phyloP scores from a whole-genome alignment of 1,284 basidiomycete genomes.

The Apiotrichum montevideense region DNA sequence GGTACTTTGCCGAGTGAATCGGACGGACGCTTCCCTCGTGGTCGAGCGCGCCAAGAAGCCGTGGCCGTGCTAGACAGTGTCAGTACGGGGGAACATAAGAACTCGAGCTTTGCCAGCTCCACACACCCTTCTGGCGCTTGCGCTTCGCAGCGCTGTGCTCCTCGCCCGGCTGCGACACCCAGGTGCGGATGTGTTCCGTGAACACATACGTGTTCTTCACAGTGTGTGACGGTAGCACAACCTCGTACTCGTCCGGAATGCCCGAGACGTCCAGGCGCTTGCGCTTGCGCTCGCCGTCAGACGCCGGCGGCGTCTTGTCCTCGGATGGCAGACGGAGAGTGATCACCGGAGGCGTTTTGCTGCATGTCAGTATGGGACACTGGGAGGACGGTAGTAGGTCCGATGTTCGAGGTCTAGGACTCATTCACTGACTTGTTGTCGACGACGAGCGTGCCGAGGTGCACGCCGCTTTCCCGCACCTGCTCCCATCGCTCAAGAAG shows the following conservation, averaged over 20 bases:
- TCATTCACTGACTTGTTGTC: slow-evolving; percentile 44
- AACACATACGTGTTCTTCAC: slow-evolving; percentile 41
- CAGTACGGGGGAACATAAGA: neutral
- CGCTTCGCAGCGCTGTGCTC: slow-evolving; percentile 15
- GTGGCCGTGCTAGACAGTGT: slow-evolving; percentile 22
- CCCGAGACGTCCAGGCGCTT: slow-evolving; percentile 23
- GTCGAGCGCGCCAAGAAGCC: slow-evolving; percentile 32
- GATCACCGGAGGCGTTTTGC: slow-evolving; percentile 7
- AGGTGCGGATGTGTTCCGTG: slow-evolving; percentile 28
- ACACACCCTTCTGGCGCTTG: slow-evolving; percentile 36
- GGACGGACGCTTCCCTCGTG: slow-evolving; percentile 43
- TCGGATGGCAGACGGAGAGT: slow-evolving; percentile 17
- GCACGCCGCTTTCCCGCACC: slow-evolving; percentile 47
- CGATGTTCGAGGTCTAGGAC: neutral
- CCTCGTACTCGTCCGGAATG: slow-evolving; percentile 37
- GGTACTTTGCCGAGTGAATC: slow-evolving; percentile 44
- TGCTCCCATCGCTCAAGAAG: slow-evolving; percentile 50
- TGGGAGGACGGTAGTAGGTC: too few species aligned
- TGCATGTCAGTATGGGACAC: neutral
- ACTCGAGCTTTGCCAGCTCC: too few species aligned
- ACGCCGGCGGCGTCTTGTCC: slow-evolving; percentile 4
- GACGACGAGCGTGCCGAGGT: slow-evolving; percentile 50
- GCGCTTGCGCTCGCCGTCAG: slow-evolving; percentile 3
- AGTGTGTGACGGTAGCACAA: slow-evolving; percentile 30
- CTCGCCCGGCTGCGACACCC: slow-evolving; percentile 13